Percentiles rank a stretch among this genome's conserved stretches.
These are phyloP conservation scores for Zygoascus tannicola DNA, from an alignment of 805 yeast species.

Conservation along the genomic window DNA sequence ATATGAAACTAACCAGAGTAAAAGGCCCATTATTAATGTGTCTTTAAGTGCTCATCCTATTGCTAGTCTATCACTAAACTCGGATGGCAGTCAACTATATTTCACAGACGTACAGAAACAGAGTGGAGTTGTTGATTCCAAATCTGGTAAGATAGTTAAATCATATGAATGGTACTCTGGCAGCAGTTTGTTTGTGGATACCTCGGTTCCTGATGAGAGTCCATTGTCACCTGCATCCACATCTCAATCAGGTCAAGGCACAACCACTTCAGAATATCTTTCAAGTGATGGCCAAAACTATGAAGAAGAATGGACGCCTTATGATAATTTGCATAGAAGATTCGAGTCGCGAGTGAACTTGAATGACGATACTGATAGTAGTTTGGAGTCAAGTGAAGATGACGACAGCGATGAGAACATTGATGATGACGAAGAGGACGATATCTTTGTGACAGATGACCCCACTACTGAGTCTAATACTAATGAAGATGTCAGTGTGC, in stretches of 20 bases:
- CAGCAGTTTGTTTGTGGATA: background rate
- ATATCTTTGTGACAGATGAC: background rate
- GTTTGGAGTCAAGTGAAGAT: background rate
- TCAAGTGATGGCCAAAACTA: background rate
- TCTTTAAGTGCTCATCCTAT: slow-evolving; percentile 15
- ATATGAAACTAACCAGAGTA: slow-evolving; percentile 45
- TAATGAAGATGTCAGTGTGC: background rate
- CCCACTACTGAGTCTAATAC: background rate
- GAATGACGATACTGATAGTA: background rate
- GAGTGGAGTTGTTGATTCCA: slow-evolving; percentile 7
- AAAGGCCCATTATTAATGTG: slow-evolving; percentile 13
- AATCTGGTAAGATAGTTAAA: background rate
- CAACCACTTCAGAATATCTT: background rate
- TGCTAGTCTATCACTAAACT: slow-evolving; percentile 7
- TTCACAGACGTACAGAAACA: slow-evolving; percentile 12
- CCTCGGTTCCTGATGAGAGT: background rate
- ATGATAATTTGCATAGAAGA: background rate
- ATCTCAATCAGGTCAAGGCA: background rate
- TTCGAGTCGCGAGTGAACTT: too few relatives aligned
- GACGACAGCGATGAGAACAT: background rate
- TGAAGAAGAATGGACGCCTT: background rate
- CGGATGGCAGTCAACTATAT: slow-evolving; percentile 1
- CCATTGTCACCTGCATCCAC: background rate
- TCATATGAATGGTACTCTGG: slow-evolving; percentile 4
- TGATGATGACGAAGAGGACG: slow-evolving; percentile 1